phyloP scores from a whole-genome alignment of 148 eudicot species.

The Tetragonia tetragonoides region DNA sequence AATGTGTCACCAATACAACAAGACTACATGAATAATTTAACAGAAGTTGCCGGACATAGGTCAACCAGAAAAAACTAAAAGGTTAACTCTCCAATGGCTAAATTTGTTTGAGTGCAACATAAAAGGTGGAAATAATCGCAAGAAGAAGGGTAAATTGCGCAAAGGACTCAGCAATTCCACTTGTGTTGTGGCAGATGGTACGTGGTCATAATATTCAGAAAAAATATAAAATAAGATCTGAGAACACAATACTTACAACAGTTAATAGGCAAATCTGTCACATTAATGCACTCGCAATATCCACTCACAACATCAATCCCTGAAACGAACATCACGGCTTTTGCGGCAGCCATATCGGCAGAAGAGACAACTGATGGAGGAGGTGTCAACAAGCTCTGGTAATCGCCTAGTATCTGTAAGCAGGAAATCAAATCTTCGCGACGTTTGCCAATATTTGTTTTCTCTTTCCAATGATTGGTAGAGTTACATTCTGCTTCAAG shows the following conservation, averaged over 20 bases:
- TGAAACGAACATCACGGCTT: conserved; percentile 75
- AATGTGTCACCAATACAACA: background rate
- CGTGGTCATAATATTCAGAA: background rate
- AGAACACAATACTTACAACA: conserved; percentile 56
- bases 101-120: background rate
- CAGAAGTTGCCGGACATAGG: background rate
- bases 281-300: conserved; percentile 60
- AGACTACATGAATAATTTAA: background rate
- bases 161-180: background rate
- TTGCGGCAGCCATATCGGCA: conserved; percentile 90
- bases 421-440: conserved; percentile 66
- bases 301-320: conserved; percentile 55
- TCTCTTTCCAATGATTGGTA: conserved; percentile 35
- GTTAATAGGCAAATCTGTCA: conserved; percentile 60
- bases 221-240: background rate
- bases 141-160: background rate
- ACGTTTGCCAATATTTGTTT: conserved; percentile 39
- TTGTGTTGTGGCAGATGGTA: background rate
- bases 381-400: conserved; percentile 68
- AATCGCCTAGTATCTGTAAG: conserved; percentile 70
- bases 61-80: background rate
- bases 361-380: conserved; percentile 64
- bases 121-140: background rate
- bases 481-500: conserved; percentile 34
- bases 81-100: background rate